phyloP scores from a whole-genome alignment of 805 yeast species.

The Suhomyces xylopsoci region DNA sequence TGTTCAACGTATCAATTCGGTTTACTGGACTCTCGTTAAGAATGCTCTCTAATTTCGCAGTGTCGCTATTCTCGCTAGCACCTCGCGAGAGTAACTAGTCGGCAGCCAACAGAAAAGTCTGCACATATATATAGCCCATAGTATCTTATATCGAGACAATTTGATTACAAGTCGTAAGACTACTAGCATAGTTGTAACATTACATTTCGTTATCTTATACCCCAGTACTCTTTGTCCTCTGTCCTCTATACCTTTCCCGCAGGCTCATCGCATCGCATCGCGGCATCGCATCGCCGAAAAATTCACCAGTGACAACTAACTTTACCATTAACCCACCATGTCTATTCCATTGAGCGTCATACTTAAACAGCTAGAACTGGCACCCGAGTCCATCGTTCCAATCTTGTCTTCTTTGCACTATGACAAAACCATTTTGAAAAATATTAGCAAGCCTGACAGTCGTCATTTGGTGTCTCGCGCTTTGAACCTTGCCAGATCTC shows the following conservation, averaged over 20 bases:
- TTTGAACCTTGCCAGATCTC: conserved; percentile 43
- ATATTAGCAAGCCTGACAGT: conserved; percentile 48
- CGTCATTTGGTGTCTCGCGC: conserved; percentile 47
- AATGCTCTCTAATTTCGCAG: too few species aligned
- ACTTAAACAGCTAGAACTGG: conserved; percentile 7
- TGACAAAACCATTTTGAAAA: conserved; percentile 29
- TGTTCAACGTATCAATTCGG: too few species aligned
- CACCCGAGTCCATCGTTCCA: conserved; percentile 23
- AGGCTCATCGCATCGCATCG: not conserved
- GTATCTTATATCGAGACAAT: too few species aligned
- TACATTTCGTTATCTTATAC: too few species aligned
- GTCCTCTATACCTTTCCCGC: not conserved
- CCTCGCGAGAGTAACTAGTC: too few species aligned
- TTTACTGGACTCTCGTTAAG: too few species aligned
- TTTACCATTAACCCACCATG: conserved; percentile 1
- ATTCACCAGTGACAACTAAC: not conserved
- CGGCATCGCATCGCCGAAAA: conserved; percentile 1
- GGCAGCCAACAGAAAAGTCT: too few species aligned
- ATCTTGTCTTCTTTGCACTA: conserved; percentile 28
- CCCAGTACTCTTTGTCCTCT: not conserved
- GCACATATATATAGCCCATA: too few species aligned
- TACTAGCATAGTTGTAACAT: too few species aligned
- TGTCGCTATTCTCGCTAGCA: too few species aligned
- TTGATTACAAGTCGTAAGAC: too few species aligned
- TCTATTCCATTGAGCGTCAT: conserved; percentile 9